Conservation (phyloP, 495 filamentous ascomycete species). For the Talaromyces ruber region DNA sequence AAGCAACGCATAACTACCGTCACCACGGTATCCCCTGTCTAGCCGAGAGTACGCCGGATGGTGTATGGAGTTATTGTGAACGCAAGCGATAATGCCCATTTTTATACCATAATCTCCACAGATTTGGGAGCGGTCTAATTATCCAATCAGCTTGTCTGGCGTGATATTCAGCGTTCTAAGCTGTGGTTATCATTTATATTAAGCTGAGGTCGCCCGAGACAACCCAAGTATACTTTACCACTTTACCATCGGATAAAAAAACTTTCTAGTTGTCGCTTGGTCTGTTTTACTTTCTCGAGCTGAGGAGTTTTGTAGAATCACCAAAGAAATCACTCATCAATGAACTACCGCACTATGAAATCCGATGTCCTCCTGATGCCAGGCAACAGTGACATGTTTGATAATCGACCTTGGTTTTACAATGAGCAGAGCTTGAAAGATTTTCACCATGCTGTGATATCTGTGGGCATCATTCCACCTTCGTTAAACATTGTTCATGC, state of each 20-base stretch:
- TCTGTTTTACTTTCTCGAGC: background rate
- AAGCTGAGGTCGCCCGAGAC: background rate
- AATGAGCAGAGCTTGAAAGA: background rate
- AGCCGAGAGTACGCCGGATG: background rate
- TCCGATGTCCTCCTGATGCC: constrained; percentile 1
- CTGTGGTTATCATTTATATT: background rate
- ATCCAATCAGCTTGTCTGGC: background rate
- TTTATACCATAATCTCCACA: background rate
- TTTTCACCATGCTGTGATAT: background rate
- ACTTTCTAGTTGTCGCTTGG: background rate
- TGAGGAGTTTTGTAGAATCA: too few relatives aligned
- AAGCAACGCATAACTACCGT: background rate
- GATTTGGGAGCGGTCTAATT: background rate
- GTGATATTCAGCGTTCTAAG: background rate
- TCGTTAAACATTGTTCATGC: background rate
- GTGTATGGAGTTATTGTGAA: background rate
- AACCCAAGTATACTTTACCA: background rate
- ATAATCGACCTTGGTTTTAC: background rate
- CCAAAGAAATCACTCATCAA: background rate
- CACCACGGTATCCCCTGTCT: background rate
- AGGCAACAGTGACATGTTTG: background rate
- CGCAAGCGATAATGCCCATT: background rate
- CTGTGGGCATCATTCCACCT: background rate
- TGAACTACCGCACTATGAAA: background rate
- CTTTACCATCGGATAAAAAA: background rate